A percentile compares a stretch with the other conserved stretches of the same genome.
phyloP scores from a whole-genome alignment of 2,329 filamentous ascomycete genomes.

The Corinectria fuckeliana region DNA sequence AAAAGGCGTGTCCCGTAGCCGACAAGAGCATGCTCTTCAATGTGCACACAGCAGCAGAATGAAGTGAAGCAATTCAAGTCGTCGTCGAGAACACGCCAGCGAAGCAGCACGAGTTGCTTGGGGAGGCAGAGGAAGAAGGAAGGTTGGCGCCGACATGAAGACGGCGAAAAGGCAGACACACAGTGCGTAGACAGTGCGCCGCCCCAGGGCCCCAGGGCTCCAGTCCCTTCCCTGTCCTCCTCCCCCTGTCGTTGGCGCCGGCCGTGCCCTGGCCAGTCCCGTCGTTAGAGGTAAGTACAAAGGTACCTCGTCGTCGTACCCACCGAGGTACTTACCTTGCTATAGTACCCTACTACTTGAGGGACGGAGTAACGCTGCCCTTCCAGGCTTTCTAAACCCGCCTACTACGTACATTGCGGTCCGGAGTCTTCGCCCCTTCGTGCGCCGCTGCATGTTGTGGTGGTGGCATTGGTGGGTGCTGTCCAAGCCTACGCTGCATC shows the following conservation, averaged over 20 bases:
- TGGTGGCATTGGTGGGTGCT: constrained; percentile 28
- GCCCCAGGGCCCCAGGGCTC: constrained; percentile 1
- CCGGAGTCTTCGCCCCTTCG: background rate
- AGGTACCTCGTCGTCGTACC: constrained; percentile 10
- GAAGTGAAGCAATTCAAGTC: constrained; percentile 40
- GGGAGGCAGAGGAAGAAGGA: constrained; percentile 32
- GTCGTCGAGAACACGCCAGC: constrained; percentile 37
- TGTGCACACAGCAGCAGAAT: constrained; percentile 24
- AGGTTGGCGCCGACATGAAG: constrained; percentile 25
- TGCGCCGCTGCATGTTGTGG: constrained; percentile 21
- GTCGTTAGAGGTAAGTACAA: constrained; percentile 21
- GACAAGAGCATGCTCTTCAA: constrained; percentile 40
- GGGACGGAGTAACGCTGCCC: constrained; percentile 8
- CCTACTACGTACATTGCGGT: background rate
- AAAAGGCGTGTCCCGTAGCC: constrained; percentile 35
- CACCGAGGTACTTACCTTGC: constrained; percentile 18
- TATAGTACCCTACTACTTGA: no score
- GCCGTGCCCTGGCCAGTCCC: constrained; percentile 14
- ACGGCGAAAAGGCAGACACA: constrained; percentile 29
- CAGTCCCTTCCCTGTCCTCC: constrained; percentile 14
- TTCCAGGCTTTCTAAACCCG: background rate
- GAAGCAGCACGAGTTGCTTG: constrained; percentile 38
- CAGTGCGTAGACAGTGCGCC: constrained; percentile 20
- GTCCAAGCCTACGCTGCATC: no score
- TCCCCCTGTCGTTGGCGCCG: constrained; percentile 21